phyloP scores from a whole-genome alignment of 2,329 filamentous ascomycete species.

The Zymoseptoria crescenta region DNA sequence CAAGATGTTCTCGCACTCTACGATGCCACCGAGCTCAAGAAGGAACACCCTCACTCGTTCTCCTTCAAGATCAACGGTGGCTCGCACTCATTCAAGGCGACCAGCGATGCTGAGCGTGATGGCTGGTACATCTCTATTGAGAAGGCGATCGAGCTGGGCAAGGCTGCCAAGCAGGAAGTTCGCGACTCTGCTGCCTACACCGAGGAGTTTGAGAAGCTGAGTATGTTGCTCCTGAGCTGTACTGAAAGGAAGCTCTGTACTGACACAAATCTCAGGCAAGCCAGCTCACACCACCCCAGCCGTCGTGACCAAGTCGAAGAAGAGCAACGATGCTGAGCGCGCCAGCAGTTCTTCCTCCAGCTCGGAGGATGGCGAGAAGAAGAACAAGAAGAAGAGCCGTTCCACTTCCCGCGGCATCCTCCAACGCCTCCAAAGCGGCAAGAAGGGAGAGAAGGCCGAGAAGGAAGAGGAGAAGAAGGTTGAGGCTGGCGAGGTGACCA shows the following conservation, averaged over 20 bases:
- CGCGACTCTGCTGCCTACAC: conserved; percentile 82
- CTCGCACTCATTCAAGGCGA: conserved; percentile 91
- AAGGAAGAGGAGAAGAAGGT: conserved; percentile 39
- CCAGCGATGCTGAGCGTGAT: conserved; percentile 67
- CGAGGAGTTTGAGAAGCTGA: conserved; percentile 65
- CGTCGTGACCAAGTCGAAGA: conserved; percentile 34
- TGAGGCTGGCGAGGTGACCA: conserved; percentile 33
- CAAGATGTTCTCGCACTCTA: conserved; percentile 60
- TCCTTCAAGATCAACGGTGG: conserved; percentile 74
- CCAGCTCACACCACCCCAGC: conserved; percentile 32
- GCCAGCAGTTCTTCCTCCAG: conserved; percentile 32
- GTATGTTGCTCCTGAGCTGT: conserved; percentile 36
- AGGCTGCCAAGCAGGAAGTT: conserved; percentile 66
- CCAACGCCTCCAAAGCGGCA: conserved; percentile 52
- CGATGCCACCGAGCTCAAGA: conserved; percentile 63
- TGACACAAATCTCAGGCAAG: conserved; percentile 21
- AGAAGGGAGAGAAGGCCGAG: conserved; percentile 44
- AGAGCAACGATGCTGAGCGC: conserved; percentile 41
- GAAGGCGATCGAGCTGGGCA: conserved; percentile 75
- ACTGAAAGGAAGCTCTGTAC: conserved; percentile 27
- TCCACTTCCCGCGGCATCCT: conserved; percentile 53
- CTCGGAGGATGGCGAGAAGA: conserved; percentile 39
- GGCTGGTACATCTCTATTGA: conserved; percentile 85
- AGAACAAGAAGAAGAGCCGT: conserved; percentile 52
- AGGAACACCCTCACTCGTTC: conserved; percentile 75